These are phyloP conservation scores for Paralagenidium karlingii DNA, from an alignment of 352 stramenopile species.

Conservation along the genomic window DNA sequence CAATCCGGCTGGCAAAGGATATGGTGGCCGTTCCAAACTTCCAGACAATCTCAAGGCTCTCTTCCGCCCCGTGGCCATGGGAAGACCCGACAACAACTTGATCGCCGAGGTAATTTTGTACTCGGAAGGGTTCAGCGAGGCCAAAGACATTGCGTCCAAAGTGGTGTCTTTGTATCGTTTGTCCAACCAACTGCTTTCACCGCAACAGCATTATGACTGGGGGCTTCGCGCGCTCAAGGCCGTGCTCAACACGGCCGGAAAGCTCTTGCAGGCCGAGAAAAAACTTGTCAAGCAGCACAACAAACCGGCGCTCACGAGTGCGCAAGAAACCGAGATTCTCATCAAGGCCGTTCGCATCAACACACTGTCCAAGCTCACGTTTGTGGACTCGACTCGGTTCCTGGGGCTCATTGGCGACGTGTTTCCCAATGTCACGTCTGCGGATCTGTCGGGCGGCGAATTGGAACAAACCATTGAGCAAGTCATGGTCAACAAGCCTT, in stretches of 20 bases:
- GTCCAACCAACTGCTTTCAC: slow-evolving; percentile 70
- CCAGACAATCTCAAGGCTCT: slow-evolving; percentile 92
- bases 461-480: slow-evolving; percentile 78
- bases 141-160: slow-evolving; percentile 85
- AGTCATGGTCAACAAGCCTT: slow-evolving; percentile 84
- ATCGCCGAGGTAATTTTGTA: slow-evolving; percentile 91
- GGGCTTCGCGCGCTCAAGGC: slow-evolving; percentile 89
- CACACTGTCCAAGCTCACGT: slow-evolving; percentile 92
- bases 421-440: slow-evolving; percentile 81
- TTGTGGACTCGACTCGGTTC: slow-evolving; percentile 83
- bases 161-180: slow-evolving; percentile 88
- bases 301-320: slow-evolving; percentile 29
- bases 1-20: slow-evolving; percentile 90
- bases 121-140: slow-evolving; percentile 84
- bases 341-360: slow-evolving; percentile 95
- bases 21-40: slow-evolving; percentile 86
- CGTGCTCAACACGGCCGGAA: slow-evolving; percentile 89
- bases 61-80: slow-evolving; percentile 91
- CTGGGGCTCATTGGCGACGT: slow-evolving; percentile 88
- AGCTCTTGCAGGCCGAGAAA: slow-evolving; percentile 79
- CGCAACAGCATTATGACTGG: slow-evolving; percentile 92
- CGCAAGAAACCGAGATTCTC: slow-evolving; percentile 83
- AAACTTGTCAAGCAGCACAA: slow-evolving; percentile 17
- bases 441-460: slow-evolving; percentile 69
- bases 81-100: slow-evolving; percentile 85